Evolutionary conservation across 2,329 filamentous ascomycete species (phyloP).

Genomic region (Neopestalotiopsis sp.): DNA sequence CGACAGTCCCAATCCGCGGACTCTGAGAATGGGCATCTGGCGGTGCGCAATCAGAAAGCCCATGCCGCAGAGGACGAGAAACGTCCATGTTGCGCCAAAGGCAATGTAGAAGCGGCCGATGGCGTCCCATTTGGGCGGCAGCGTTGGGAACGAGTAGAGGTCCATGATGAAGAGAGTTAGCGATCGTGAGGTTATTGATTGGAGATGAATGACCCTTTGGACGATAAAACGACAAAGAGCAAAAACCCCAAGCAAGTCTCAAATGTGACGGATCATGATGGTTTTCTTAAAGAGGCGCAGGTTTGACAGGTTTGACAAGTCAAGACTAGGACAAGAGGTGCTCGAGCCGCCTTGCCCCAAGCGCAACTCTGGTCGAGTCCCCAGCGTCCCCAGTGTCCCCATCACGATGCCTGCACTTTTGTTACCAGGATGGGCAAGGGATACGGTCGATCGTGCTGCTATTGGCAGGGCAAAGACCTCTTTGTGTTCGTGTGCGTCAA

Average conservation of each 20-base stretch:
- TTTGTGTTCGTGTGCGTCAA: background rate
- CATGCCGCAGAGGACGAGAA: constrained; percentile 41
- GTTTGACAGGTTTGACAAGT: background rate
- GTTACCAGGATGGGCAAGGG: background rate
- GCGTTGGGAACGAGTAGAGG: constrained; percentile 26
- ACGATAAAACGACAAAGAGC: background rate
- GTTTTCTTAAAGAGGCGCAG: background rate
- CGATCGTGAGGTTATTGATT: background rate
- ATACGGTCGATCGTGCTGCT: background rate
- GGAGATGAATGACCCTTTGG: background rate
- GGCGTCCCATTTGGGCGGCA: constrained; percentile 25
- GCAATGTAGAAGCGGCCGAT: constrained; percentile 30
- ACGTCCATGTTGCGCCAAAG: constrained; percentile 28
- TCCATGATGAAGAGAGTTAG: constrained; percentile 3
- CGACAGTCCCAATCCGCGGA: constrained; percentile 46
- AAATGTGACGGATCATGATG: background rate
- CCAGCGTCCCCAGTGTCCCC: background rate
- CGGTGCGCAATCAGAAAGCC: constrained; percentile 39
- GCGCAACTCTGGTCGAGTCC: background rate
- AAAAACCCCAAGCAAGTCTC: background rate
- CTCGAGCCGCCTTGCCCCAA: background rate
- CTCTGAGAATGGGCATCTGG: constrained; percentile 40
- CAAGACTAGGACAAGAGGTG: background rate
- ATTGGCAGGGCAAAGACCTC: constrained; percentile 1
- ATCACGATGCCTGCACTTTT: background rate